Conservation (phyloP, 192 early-diverging fungal genomes). For the Spizellomyces sp. region DNA sequence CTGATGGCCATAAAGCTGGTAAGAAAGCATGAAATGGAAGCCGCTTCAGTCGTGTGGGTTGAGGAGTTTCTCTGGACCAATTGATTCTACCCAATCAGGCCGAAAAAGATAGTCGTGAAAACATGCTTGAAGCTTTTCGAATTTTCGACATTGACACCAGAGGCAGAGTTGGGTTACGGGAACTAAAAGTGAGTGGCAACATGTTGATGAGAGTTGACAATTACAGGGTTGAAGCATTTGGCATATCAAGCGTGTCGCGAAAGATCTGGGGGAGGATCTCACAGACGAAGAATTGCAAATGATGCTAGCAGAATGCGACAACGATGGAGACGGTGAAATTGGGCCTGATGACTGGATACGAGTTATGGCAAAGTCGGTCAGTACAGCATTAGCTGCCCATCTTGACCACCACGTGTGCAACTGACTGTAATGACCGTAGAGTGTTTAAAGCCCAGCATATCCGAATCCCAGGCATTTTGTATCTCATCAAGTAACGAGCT, state of each 20-base stretch:
- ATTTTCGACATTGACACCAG: neutral
- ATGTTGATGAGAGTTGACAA: too few species aligned
- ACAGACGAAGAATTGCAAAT: conserved; percentile 6
- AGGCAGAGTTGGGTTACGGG: neutral
- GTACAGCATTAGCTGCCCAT: neutral
- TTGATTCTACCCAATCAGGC: conserved; percentile 1
- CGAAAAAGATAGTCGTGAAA: neutral
- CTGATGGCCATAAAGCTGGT: neutral
- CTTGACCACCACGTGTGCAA: too few species aligned
- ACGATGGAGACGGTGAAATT: conserved; percentile 1
- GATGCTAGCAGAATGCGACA: conserved; percentile 2
- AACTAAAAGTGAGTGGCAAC: neutral
- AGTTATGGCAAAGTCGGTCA: conserved; percentile 4
- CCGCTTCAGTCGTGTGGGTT: neutral
- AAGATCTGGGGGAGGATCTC: neutral
- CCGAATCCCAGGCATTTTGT: too few species aligned
- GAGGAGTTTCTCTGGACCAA: neutral
- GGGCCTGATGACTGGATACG: neutral
- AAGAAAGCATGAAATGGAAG: neutral
- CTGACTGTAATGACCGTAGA: too few species aligned
- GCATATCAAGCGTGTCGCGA: neutral
- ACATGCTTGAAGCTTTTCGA: too few species aligned
- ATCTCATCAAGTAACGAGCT: too few species aligned
- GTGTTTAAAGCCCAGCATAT: too few species aligned
- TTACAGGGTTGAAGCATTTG: too few species aligned